phyloP scores from a whole-genome alignment of 306 rosid species.

The Abrus precatorius region DNA sequence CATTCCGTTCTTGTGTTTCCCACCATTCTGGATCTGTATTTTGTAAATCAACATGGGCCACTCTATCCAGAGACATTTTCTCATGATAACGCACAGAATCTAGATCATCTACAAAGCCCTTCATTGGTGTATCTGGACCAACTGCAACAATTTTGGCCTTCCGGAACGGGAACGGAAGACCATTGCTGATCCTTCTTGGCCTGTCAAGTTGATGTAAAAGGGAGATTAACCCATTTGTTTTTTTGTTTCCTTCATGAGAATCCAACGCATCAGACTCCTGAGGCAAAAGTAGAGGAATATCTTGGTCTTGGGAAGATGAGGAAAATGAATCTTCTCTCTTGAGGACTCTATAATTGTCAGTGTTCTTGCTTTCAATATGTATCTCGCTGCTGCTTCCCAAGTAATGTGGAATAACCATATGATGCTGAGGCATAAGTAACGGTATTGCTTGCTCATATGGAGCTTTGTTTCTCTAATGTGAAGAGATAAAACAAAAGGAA shows the following conservation, averaged over 20 bases:
- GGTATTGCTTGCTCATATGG: constrained; percentile 94
- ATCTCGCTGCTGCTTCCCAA: constrained; percentile 71
- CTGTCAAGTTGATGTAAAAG: constrained; percentile 43
- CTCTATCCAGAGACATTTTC: constrained; percentile 39
- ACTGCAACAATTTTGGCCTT: constrained; percentile 66
- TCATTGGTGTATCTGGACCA: constrained; percentile 81
- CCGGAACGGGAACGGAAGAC: constrained; percentile 58
- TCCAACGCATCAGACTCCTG: constrained; percentile 68
- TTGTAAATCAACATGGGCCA: constrained; percentile 48
- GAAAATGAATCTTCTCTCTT: constrained; percentile 76
- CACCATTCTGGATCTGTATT: constrained; percentile 79
- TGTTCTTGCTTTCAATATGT: constrained; percentile 57
- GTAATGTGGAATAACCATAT: constrained; percentile 99
- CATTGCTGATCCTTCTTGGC: constrained; percentile 47
- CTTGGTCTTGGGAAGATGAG: constrained; percentile 68
- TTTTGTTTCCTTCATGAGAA: constrained; percentile 60
- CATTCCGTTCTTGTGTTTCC: constrained; percentile 92
- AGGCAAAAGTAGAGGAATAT: constrained; percentile 85
- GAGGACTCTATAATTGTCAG: constrained; percentile 47
- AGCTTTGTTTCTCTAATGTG: constrained; percentile 93
- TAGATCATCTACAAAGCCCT: constrained; percentile 87
- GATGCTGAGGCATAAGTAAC: constrained; percentile 98
- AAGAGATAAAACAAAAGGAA: neutral
- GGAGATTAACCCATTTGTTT: constrained; percentile 47
- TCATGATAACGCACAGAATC: constrained; percentile 55